Conservation (phyloP, 441 rosid species). For the Aleurites moluccanus region DNA sequence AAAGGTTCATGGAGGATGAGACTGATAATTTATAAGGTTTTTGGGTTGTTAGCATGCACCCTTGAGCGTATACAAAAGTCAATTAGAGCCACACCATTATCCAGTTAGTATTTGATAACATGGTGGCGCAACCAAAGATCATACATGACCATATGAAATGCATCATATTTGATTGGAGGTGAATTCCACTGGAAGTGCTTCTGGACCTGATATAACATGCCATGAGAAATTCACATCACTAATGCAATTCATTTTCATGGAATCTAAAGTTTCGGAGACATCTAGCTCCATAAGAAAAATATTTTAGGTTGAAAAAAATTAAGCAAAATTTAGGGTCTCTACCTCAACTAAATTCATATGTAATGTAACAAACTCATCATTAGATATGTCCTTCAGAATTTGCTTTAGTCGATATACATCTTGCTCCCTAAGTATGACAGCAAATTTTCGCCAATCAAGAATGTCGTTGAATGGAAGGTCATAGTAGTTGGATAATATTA, state of each 20-base stretch:
- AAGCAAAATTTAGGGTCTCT: neutral
- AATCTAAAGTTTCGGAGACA: neutral
- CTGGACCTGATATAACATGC: constrained; percentile 60
- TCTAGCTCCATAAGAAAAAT: neutral
- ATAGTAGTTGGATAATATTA: constrained; percentile 82
- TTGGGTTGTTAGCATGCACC: constrained; percentile 24
- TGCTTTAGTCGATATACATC: constrained; percentile 84
- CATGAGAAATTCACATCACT: constrained; percentile 20
- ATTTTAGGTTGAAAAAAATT: neutral
- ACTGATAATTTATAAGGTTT: constrained; percentile 29
- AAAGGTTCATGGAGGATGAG: neutral
- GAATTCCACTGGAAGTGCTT: constrained; percentile 97
- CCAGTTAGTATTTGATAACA: constrained; percentile 72
- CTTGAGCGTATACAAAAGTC: constrained; percentile 13
- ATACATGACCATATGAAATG: constrained; percentile 95
- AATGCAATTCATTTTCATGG: neutral
- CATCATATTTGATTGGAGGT: constrained; percentile 70
- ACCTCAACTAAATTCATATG: constrained; percentile 86
- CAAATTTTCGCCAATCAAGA: constrained; percentile 70
- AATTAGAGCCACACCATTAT: constrained; percentile 1
- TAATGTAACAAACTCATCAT: constrained; percentile 56
- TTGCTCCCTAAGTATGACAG: constrained; percentile 68
- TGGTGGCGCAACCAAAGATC: constrained; percentile 93
- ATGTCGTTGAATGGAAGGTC: constrained; percentile 95
- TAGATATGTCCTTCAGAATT: constrained; percentile 71